Evolutionary conservation across 257 asterid genomes (phyloP).

Genomic region (Eustoma russellianum): DNA sequence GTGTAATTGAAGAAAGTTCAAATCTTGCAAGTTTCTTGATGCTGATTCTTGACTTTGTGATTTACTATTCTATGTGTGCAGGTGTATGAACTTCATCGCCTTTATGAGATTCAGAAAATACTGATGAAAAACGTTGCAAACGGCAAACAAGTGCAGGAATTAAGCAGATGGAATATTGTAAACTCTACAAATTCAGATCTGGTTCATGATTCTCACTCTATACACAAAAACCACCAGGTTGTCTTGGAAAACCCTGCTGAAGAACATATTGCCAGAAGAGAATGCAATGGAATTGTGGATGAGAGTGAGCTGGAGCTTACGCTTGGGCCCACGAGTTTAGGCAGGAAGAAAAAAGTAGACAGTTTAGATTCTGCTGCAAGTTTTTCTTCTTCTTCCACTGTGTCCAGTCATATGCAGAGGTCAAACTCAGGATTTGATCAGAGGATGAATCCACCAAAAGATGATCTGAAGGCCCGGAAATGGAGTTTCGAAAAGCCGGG

Average conservation of each 20-base stretch:
- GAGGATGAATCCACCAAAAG: slow-evolving; percentile 12
- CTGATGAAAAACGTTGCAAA: slow-evolving; percentile 50
- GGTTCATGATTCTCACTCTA: slow-evolving; percentile 9
- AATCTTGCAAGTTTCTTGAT: neutral
- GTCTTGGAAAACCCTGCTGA: slow-evolving; percentile 26
- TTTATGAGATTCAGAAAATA: slow-evolving; percentile 62
- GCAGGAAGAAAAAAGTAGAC: slow-evolving; percentile 24
- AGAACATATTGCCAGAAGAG: slow-evolving; percentile 15
- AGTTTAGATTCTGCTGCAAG: slow-evolving; percentile 41
- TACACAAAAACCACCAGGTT: slow-evolving; percentile 11
- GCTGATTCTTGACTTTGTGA: no score
- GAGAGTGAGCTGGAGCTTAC: slow-evolving; percentile 73
- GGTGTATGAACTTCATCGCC: slow-evolving; percentile 88
- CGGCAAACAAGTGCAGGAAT: slow-evolving; percentile 12
- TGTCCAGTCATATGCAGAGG: slow-evolving; percentile 35
- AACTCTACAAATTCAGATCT: slow-evolving; percentile 7
- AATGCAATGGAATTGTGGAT: slow-evolving; percentile 19
- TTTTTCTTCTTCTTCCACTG: slow-evolving; percentile 62
- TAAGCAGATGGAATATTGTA: slow-evolving; percentile 7
- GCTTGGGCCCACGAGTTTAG: slow-evolving; percentile 50
- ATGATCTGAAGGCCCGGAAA: slow-evolving; percentile 19
- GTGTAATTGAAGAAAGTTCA: no score
- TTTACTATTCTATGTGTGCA: slow-evolving; percentile 5
- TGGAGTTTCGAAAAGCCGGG: slow-evolving; percentile 42
- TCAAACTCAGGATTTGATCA: slow-evolving; percentile 11